phyloP scores from a whole-genome alignment of 495 filamentous ascomycete genomes.

The Xylaria scruposa region DNA sequence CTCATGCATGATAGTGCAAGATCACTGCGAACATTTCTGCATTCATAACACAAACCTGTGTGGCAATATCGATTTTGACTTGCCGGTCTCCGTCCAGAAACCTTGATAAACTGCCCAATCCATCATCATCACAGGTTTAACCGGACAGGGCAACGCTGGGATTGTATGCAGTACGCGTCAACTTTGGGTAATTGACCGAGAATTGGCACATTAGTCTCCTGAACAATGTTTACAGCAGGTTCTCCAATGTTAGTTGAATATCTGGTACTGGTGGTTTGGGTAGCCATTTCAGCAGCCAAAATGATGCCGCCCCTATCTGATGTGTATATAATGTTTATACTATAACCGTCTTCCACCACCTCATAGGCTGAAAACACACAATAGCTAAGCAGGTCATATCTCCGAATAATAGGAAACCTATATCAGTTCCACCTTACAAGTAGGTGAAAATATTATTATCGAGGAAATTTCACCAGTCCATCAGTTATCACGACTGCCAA shows the following conservation, averaged over 20 bases:
- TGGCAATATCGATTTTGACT: neutral
- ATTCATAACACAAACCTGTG: conserved; percentile 1
- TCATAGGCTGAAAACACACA: conserved; percentile 13
- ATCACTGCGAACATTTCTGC: conserved; percentile 26
- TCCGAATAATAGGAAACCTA: neutral
- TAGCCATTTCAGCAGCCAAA: neutral
- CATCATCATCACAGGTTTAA: neutral
- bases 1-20: conserved; percentile 27
- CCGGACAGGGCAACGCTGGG: neutral
- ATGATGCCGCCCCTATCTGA: neutral
- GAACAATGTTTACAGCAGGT: neutral
- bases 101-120: neutral
- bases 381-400: neutral
- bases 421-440: neutral
- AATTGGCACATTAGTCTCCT: neutral
- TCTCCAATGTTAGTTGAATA: neutral
- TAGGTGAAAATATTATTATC: neutral
- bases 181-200: neutral
- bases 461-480: neutral
- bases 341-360: conserved; percentile 2
- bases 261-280: neutral
- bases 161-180: neutral
- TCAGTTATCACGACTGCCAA: neutral
- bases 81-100: neutral
- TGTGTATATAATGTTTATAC: neutral